Evolutionary conservation across 1,284 basidiomycete species (phyloP).

Genomic region (Ustilago tritici): DNA sequence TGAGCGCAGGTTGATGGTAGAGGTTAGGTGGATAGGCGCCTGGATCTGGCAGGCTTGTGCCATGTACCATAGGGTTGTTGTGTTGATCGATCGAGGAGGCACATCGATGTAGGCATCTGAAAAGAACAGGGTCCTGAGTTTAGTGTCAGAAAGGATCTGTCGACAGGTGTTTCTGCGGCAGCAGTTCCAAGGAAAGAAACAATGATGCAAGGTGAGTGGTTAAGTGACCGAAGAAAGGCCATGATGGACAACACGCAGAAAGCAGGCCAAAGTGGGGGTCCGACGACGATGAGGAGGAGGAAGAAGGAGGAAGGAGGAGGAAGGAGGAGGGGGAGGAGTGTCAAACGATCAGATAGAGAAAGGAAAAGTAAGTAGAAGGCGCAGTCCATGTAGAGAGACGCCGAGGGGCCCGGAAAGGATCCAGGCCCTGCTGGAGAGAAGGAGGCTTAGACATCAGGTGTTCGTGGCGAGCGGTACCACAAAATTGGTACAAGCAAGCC

Average conservation of each 20-base stretch:
- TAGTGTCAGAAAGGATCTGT: background rate
- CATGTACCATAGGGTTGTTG: slow-evolving; percentile 16
- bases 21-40: slow-evolving; percentile 16
- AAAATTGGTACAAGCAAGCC: slow-evolving; percentile 20
- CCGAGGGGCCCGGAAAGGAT: slow-evolving; percentile 26
- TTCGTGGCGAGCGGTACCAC: slow-evolving; percentile 30
- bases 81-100: slow-evolving; percentile 14
- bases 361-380: background rate
- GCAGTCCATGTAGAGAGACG: slow-evolving; percentile 20
- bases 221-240: slow-evolving; percentile 3
- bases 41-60: slow-evolving; percentile 14
- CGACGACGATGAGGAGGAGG: background rate
- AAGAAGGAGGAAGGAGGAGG: too few relatives aligned
- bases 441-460: slow-evolving; percentile 19
- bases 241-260: slow-evolving; percentile 7
- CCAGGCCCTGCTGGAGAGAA: slow-evolving; percentile 27
- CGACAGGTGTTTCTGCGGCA: slow-evolving; percentile 10
- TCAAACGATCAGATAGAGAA: background rate
- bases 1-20: slow-evolving; percentile 12
- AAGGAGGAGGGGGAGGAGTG: background rate
- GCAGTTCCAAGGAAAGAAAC: background rate
- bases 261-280: background rate
- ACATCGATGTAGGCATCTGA: slow-evolving; percentile 2
- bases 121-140: background rate
- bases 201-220: background rate